phyloP scores from a whole-genome alignment of 306 rosid genomes.

The Ceratonia siliqua region DNA sequence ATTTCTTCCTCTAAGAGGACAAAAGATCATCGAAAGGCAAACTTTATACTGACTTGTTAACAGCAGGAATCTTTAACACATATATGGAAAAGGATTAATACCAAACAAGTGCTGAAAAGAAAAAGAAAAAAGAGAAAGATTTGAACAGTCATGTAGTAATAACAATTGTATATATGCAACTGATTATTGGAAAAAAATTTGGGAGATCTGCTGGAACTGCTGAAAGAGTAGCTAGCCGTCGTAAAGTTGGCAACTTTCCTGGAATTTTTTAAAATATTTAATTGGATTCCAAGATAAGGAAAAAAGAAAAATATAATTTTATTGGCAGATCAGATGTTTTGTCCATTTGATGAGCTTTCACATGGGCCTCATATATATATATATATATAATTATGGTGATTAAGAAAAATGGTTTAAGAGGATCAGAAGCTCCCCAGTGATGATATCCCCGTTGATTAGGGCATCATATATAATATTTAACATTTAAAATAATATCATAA shows the following conservation, averaged over 20 bases:
- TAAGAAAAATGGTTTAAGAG: slow-evolving; percentile 21
- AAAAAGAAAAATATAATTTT: background rate
- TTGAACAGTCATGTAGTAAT: background rate
- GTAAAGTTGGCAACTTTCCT: slow-evolving; percentile 29
- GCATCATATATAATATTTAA: slow-evolving; percentile 33
- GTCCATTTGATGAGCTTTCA: slow-evolving; percentile 21
- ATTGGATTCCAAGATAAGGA: slow-evolving; percentile 9
- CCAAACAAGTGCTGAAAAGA: background rate
- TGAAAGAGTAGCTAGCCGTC: background rate
- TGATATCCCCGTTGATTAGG: slow-evolving; percentile 37
- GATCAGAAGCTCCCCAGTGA: slow-evolving; percentile 30
- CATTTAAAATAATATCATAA: too few relatives aligned
- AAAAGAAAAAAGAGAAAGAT: background rate
- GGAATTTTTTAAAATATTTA: background rate
- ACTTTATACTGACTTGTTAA: background rate
- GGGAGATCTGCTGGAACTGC: background rate
- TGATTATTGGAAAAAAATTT: background rate
- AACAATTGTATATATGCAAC: background rate
- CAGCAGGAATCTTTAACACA: background rate
- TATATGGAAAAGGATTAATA: background rate
- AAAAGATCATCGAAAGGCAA: slow-evolving; percentile 14
- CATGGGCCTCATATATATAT: background rate
- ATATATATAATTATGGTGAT: slow-evolving; percentile 5
- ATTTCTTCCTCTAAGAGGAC: background rate
- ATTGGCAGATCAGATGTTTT: slow-evolving; percentile 25